Base-by-base conservation (phyloP, 768 basidiomycete genomes). In the Nidula microcarpa region DNA sequence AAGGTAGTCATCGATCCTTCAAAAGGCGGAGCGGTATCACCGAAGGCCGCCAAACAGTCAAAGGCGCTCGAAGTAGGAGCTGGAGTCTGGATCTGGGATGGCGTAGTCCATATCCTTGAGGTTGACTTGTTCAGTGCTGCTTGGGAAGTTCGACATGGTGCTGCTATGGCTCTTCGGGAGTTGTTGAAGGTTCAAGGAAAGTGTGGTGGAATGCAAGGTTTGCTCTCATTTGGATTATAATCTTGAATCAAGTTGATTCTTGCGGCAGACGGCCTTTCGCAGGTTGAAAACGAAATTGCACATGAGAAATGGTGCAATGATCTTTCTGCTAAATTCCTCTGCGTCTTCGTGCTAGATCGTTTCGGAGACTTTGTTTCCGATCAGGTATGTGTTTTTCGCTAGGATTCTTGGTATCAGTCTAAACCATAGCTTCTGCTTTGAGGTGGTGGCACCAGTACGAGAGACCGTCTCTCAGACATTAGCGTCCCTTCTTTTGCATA, bases 351-450 rank as follows among this genome's bases (percentile, higher is more conserved):
- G 33, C 76, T 98, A 23, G 97, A 99, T 66, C 86, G 97, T n/a
- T 99, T 99, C 61, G 94, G 95, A 2, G 97, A 99, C 69, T 99
- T 95, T 64, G 86, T 97, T 35, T 91, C 94, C 0, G 97, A 99
- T 65, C 94, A 95, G 74, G 77, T 77, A 23, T 37, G 60, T 55
- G 14, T 46, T 33, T 30, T 44, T 17, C 36, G 49, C 44, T 6
- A 45, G 7, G 23, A 47, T 45, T 1, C 3, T 17, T 4, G 13
- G n/a, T 17, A n/a, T 57, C 43, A 52, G 5, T 23, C 1, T 54
- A 49, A 51, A 43, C 30, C 2, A 13, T 10, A 17, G 13, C 50
- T 17, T 14, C 16, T 41, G 32, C 51, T 47, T 10, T 10, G 30
- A 79, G 78, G 94, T 98, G 41, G 84, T 98, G 9, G 97, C 97